These are phyloP conservation scores for Ceratocystis lukuohia DNA, from an alignment of 2,329 filamentous ascomycete species.

Conservation along the genomic window DNA sequence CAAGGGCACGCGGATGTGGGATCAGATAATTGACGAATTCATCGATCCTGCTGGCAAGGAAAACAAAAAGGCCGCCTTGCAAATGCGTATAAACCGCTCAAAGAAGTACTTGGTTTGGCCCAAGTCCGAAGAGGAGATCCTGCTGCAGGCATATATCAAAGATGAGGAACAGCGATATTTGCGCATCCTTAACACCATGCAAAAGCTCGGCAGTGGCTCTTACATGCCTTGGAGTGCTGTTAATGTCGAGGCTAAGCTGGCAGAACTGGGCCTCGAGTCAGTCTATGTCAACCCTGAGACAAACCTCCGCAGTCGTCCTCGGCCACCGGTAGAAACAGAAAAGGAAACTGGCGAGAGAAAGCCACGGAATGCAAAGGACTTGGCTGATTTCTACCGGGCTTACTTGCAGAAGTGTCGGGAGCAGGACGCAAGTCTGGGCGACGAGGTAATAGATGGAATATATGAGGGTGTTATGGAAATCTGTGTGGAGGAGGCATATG, in stretches of 20 bases:
- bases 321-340: conserved; percentile 24
- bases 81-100: conserved; percentile 43
- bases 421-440: neutral
- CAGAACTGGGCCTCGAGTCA: conserved; percentile 35
- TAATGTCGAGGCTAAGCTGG: conserved; percentile 38
- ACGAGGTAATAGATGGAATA: neutral
- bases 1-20: conserved; percentile 47
- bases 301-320: neutral
- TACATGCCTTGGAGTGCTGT: conserved; percentile 37
- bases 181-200: conserved; percentile 32
- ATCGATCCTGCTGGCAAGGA: conserved; percentile 26
- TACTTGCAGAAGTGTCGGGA: neutral
- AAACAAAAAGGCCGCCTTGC: conserved; percentile 37
- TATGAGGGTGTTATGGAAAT: neutral
- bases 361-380: neutral
- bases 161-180: conserved; percentile 34
- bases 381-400: neutral
- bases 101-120: conserved; percentile 39
- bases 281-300: conserved; percentile 22
- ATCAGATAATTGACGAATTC: conserved; percentile 36
- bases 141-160: conserved; percentile 30
- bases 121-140: conserved; percentile 32
- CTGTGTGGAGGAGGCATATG: neutral
- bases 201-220: conserved; percentile 36
- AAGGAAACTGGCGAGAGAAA: neutral